Percentiles rank a stretch among this genome's conserved stretches.
Conservation (phyloP, 495 filamentous ascomycete species). For the Friedmanniomyces simplex region DNA sequence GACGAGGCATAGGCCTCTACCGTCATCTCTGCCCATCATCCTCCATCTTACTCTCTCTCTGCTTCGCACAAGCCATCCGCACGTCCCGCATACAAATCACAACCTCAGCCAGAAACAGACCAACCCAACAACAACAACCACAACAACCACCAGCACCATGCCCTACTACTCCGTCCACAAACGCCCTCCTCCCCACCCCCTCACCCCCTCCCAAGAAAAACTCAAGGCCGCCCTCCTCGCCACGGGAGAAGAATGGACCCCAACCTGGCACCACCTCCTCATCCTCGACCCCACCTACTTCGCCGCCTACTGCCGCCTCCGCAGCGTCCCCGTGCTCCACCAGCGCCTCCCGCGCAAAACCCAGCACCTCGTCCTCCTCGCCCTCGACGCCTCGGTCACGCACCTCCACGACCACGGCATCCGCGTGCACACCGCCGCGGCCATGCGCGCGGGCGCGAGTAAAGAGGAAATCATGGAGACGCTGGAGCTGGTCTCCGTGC, state of each 20-base stretch:
- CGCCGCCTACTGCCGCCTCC: constrained; percentile 26
- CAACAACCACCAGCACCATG: not conserved
- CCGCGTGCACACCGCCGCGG: constrained; percentile 24
- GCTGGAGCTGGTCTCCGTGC: constrained; percentile 30
- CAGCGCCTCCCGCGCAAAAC: constrained; percentile 31
- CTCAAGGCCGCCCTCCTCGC: constrained; percentile 8
- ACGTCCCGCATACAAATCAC: too few species aligned
- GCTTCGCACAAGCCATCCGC: too few species aligned
- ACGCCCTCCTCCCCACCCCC: not conserved
- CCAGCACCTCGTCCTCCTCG: constrained; percentile 33
- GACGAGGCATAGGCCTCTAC: too few species aligned
- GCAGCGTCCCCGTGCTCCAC: constrained; percentile 23
- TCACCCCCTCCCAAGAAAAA: not conserved
- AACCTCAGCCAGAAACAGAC: too few species aligned
- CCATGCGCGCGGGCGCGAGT: constrained; percentile 30
- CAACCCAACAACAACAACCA: too few species aligned
- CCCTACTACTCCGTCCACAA: constrained; percentile 3
- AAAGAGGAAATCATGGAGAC: constrained; percentile 34
- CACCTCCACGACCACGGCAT: constrained; percentile 35
- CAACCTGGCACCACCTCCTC: constrained; percentile 21
- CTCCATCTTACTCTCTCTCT: too few species aligned
- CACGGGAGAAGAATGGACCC: not conserved
- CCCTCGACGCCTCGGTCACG: constrained; percentile 32
- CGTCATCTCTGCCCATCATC: too few species aligned
- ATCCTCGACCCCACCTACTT: constrained; percentile 29